phyloP scores from a whole-genome alignment of 768 basidiomycete genomes.

The Inosperma sp. region DNA sequence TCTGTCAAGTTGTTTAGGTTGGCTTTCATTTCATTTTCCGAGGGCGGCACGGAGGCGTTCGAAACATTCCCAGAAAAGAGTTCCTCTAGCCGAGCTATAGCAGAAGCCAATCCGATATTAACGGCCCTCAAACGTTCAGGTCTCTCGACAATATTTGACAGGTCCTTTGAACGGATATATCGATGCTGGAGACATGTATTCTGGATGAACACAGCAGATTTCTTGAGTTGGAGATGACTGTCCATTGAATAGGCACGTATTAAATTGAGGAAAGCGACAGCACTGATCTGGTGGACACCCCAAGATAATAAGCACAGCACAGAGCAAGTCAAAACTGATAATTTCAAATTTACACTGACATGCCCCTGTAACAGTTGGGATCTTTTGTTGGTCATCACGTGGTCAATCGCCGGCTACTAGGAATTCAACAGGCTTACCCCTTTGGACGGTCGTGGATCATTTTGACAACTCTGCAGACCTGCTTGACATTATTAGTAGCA shows the following conservation, averaged over 20 bases:
- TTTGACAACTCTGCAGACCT: too few species aligned
- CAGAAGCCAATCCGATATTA: conserved; percentile 75
- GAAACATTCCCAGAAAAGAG: conserved; percentile 9
- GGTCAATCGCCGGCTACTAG: too few species aligned
- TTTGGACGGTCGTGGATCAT: too few species aligned
- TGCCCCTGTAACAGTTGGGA: too few species aligned
- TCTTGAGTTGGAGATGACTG: background rate
- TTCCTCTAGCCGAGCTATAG: conserved; percentile 66
- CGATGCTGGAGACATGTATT: conserved; percentile 68
- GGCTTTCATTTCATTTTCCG: conserved; percentile 1
- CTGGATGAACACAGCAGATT: conserved; percentile 50
- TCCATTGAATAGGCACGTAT: too few species aligned
- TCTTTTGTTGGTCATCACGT: too few species aligned
- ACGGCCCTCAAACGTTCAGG: conserved; percentile 88
- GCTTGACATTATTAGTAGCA: too few species aligned
- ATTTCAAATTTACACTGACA: background rate
- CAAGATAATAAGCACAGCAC: background rate
- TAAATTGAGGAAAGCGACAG: background rate
- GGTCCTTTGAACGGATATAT: conserved; percentile 74
- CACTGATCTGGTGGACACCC: background rate
- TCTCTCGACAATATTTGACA: conserved; percentile 78
- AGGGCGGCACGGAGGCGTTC: background rate
- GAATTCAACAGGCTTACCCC: too few species aligned
- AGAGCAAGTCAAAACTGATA: background rate
- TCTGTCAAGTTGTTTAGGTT: conserved; percentile 24